A percentile compares a stretch with the other conserved stretches of the same genome.
These are phyloP conservation scores for Rubia occidens DNA, from an alignment of 305 asterid species.

Conservation along the genomic window DNA sequence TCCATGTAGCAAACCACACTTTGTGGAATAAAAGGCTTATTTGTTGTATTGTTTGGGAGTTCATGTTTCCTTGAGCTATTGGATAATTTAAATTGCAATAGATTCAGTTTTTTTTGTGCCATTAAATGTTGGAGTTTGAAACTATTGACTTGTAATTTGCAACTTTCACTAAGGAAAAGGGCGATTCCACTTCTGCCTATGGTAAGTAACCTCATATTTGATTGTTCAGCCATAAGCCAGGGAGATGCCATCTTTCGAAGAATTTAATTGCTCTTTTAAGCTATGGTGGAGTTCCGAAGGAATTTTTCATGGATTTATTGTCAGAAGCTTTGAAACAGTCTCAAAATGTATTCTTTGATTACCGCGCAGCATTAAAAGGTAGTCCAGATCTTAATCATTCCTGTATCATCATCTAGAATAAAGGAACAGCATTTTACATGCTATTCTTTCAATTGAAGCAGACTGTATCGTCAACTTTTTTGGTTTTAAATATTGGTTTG, in stretches of 20 bases:
- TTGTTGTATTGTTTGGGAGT: not conserved
- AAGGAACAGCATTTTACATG: not conserved
- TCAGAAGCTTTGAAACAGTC: slow-evolving; percentile 43
- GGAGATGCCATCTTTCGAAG: slow-evolving; percentile 43
- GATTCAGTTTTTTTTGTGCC: not conserved
- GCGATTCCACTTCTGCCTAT: not conserved
- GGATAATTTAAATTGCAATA: not conserved
- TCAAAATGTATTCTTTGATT: slow-evolving; percentile 34
- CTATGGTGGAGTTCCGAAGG: slow-evolving; percentile 64
- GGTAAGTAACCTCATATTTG: slow-evolving; percentile 9
- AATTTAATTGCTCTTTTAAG: slow-evolving; percentile 56
- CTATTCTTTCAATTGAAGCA: not conserved
- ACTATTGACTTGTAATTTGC: not conserved
- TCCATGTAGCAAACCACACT: not conserved
- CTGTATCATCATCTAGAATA: not conserved
- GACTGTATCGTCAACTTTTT: not conserved
- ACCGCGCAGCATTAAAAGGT: slow-evolving; percentile 66
- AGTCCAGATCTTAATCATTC: not conserved
- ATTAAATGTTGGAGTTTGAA: not conserved
- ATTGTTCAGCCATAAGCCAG: slow-evolving; percentile 58
- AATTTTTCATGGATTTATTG: slow-evolving; percentile 46
- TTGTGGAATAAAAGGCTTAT: not conserved
- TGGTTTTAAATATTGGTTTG: not conserved
- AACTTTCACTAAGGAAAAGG: not conserved
- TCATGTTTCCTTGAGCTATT: not conserved